phyloP scores from a whole-genome alignment of 1,284 basidiomycete species.

The Cutaneotrichosporon cyanovorans region DNA sequence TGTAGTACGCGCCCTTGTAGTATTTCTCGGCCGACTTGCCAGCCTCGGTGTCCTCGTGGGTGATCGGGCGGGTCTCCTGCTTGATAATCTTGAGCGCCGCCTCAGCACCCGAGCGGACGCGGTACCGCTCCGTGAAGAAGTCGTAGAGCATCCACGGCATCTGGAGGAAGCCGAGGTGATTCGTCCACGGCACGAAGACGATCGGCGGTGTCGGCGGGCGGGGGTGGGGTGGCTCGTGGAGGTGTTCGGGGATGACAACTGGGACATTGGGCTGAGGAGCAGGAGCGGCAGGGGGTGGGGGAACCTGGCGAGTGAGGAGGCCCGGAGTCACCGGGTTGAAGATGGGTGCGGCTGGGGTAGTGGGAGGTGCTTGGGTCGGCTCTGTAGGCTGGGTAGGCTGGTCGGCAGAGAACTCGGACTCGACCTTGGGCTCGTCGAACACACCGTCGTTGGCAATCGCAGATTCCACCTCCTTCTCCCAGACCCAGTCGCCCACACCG shows the following conservation, averaged over 20 bases:
- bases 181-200: constrained; percentile 77
- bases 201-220: constrained; percentile 76
- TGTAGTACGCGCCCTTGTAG: constrained; percentile 60
- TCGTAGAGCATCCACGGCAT: constrained; percentile 84
- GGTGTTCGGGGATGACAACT: constrained; percentile 31
- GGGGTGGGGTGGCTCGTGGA: constrained; percentile 51
- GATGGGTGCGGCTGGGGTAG: too few relatives aligned
- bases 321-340: constrained; percentile 19
- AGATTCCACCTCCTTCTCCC: constrained; percentile 65
- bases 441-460: constrained; percentile 63
- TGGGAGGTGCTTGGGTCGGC: background rate
- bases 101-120: constrained; percentile 70
- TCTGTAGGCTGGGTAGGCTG: constrained; percentile 5
- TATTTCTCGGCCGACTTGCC: constrained; percentile 60
- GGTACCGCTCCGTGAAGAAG: constrained; percentile 84
- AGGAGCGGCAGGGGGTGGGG: constrained; percentile 10
- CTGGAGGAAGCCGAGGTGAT: constrained; percentile 77
- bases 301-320: constrained; percentile 26
- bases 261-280: constrained; percentile 1
- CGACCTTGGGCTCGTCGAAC: constrained; percentile 58
- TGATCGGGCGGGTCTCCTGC: constrained; percentile 54
- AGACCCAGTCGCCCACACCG: constrained; percentile 60
- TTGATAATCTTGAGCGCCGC: constrained; percentile 69
- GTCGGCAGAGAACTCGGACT: constrained; percentile 12
- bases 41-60: constrained; percentile 61